Evolutionary conservation across 495 filamentous ascomycete species (phyloP), one percentile per base, ranked within the genome.

Genomic region (Friedmanniomyces endolithicus): DNA sequence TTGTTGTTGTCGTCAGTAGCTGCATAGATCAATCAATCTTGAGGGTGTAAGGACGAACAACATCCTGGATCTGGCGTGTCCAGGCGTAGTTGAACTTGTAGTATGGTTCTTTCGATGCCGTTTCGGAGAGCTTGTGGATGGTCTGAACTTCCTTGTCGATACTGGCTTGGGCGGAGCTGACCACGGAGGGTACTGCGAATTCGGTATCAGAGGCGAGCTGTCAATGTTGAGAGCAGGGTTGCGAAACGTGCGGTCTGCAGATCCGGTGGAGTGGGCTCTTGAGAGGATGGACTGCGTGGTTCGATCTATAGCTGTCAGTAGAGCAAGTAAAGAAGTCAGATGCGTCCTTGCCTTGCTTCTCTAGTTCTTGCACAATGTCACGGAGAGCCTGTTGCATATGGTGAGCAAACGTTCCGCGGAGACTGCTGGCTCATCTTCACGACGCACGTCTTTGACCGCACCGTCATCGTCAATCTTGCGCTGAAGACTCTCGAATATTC

Each of bases 31-130:
- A 20, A 47, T 2, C 25, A 17, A 31, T 22, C 3, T 2, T 6
- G 47, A 2, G 2, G 25, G 11, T 20, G 47, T 6, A n/a, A 9
- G 24, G 12, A 57, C 71, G 25, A 61, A 84, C 84, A 41, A 84
- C 77, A 67, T 92, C 88, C 71, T 97, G 92, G 23, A 96, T 70
- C 58, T 86, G 80, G 27, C 87, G 79, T 7, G 78, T 76, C 94
- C 94, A 98, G 65, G 86, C 72, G 19, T 73, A 71, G 65, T 96
- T 97, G 69, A 90, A 84, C 73, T 94, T 95, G 81, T 95, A 97
- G 71, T 95, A 98, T 0, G 92, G 90, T 63, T 90, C 82, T 61
- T 84, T 72, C 37, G 88, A 87, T 7, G 88, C 85, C 48, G 87
- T 78, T 41, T 71, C 67, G 44, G 81, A 76, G 45, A 98, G 78